phyloP scores from a whole-genome alignment of 1,139 yeast genomes.

The Debaryomyces nepalensis region DNA sequence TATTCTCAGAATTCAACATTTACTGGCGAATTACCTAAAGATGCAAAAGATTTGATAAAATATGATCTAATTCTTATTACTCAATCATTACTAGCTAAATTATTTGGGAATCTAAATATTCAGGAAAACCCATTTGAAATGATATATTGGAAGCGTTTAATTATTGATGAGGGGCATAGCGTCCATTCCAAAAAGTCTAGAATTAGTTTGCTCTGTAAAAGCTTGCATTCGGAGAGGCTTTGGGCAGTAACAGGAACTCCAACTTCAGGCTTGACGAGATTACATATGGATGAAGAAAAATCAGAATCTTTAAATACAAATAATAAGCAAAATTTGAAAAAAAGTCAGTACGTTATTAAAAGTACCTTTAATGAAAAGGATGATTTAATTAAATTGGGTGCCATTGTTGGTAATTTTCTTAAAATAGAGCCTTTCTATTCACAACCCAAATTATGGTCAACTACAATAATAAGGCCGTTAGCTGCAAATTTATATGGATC shows the following conservation, averaged over 20 bases:
- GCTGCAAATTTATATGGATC: constrained; percentile 43
- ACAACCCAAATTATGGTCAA: constrained; percentile 52
- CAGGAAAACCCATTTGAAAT: constrained; percentile 39
- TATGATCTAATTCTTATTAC: constrained; percentile 61
- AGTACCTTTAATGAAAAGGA: constrained; percentile 44
- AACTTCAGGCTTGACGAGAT: constrained; percentile 65
- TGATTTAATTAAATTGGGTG: constrained; percentile 59
- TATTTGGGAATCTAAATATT: constrained; percentile 29
- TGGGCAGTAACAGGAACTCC: constrained; percentile 84
- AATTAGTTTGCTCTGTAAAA: constrained; percentile 52
- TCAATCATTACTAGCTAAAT: constrained; percentile 47
- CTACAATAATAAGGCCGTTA: constrained; percentile 54
- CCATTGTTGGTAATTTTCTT: constrained; percentile 55
- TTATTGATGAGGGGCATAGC: constrained; percentile 78
- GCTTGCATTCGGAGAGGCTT: constrained; percentile 58
- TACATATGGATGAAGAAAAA: constrained; percentile 55
- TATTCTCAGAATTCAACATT: constrained; percentile 21
- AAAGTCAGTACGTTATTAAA: constrained; percentile 44
- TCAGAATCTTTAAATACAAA: constrained; percentile 26
- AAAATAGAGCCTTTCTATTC: constrained; percentile 62
- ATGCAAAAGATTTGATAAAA: constrained; percentile 37
- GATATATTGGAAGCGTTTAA: constrained; percentile 68
- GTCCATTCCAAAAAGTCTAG: constrained; percentile 56
- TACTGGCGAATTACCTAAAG: constrained; percentile 29
- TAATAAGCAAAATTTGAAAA: constrained; percentile 22